These are phyloP conservation scores for Kwoniella heveanensis DNA, from an alignment of 768 basidiomycete genomes.

Conservation along the genomic window DNA sequence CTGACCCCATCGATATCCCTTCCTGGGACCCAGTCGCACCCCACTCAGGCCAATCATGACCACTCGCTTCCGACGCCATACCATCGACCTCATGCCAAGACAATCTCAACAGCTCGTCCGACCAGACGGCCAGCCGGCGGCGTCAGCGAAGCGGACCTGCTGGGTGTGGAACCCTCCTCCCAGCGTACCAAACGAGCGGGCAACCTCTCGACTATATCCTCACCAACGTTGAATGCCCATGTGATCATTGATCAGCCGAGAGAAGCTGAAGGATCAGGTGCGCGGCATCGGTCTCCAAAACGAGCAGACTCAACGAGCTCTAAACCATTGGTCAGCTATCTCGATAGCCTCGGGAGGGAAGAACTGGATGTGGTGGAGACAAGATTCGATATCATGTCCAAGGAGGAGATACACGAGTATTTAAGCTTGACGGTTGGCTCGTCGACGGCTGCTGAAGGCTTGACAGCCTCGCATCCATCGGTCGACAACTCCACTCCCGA, in stretches of 20 bases:
- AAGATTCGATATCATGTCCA: constrained; percentile 41
- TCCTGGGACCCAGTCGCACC: background rate
- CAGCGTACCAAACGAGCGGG: background rate
- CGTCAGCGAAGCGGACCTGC: constrained; percentile 25
- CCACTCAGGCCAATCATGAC: no score
- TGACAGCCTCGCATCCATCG: background rate
- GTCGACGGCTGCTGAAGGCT: background rate
- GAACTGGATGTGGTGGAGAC: constrained; percentile 35
- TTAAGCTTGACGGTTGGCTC: background rate
- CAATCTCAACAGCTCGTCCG: constrained; percentile 14
- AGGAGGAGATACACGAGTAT: constrained; percentile 29
- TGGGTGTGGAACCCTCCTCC: constrained; percentile 20
- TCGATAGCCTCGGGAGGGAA: constrained; percentile 33
- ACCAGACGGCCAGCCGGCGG: constrained; percentile 10
- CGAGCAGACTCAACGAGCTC: constrained; percentile 10
- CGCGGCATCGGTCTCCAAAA: constrained; percentile 4
- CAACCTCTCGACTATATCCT: constrained; percentile 13
- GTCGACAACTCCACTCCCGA: background rate
- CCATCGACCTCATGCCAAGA: constrained; percentile 20
- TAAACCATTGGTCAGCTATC: background rate
- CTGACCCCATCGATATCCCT: constrained; percentile 10
- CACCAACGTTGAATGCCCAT: constrained; percentile 3
- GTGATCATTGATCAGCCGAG: constrained; percentile 8
- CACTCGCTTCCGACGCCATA: constrained; percentile 4
- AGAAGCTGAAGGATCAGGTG: background rate